Conservation (phyloP, 148 eudicot species). For the Vaccinium corymbosum region DNA sequence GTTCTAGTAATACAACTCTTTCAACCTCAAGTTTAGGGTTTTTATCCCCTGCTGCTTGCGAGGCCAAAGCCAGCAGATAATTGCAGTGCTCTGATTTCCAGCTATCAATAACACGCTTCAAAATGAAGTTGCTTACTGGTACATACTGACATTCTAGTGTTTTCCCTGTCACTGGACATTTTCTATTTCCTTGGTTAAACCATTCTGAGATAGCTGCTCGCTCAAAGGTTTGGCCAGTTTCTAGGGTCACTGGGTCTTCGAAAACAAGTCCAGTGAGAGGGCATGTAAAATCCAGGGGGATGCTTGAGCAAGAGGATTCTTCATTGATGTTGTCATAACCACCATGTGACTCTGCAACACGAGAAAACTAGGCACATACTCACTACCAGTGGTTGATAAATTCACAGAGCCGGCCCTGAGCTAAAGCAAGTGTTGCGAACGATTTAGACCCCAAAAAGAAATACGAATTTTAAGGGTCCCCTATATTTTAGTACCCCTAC, state of each 20-base stretch:
- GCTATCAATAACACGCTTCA: constrained; percentile 42
- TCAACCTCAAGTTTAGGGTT: constrained; percentile 15
- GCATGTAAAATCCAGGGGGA: constrained; percentile 47
- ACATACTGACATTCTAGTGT: constrained; percentile 28
- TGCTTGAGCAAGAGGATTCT: constrained; percentile 18
- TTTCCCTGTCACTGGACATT: constrained; percentile 41
- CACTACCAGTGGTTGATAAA: not conserved
- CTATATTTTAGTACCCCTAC: too few species aligned
- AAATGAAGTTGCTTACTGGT: constrained; percentile 40
- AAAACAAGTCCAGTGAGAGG: constrained; percentile 46
- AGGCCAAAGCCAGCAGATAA: constrained; percentile 22
- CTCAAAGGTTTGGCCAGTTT: constrained; percentile 57
- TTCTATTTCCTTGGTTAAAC: constrained; percentile 36
- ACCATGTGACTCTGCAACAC: constrained; percentile 22
- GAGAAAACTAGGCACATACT: not conserved
- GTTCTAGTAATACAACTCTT: constrained; percentile 31
- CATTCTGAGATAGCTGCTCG: constrained; percentile 39
- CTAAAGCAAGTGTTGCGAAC: too few species aligned
- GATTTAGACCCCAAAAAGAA: too few species aligned
- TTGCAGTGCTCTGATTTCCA: constrained; percentile 39
- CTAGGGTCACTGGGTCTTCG: constrained; percentile 53
- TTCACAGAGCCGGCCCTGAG: too few species aligned
- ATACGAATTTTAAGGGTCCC: too few species aligned
- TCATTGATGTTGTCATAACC: constrained; percentile 18
- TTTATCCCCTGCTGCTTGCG: constrained; percentile 22